phyloP scores from a whole-genome alignment of 2,329 filamentous ascomycete genomes.

The Cytospora schulzeri region DNA sequence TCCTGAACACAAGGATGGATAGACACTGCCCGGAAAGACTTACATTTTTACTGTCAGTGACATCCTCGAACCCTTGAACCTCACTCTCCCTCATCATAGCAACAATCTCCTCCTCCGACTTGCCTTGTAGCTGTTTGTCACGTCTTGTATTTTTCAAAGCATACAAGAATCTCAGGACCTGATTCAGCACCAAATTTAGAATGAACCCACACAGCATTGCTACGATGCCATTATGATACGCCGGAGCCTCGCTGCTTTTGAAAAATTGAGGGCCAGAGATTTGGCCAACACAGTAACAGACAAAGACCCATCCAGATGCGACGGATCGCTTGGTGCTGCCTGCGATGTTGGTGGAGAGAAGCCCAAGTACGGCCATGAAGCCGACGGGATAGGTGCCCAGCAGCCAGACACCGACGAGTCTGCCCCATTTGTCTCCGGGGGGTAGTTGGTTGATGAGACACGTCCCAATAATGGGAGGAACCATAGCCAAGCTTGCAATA shows the following conservation, averaged over 20 bases:
- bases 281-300: slow-evolving; percentile 37
- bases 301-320: slow-evolving; percentile 37
- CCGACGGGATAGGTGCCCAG: slow-evolving; percentile 36
- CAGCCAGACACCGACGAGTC: slow-evolving; percentile 38
- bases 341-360: slow-evolving; percentile 37
- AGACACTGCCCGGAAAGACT: background rate
- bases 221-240: slow-evolving; percentile 39
- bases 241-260: slow-evolving; percentile 35
- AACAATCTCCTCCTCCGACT: slow-evolving; percentile 36
- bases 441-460: slow-evolving; percentile 36
- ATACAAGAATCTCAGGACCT: slow-evolving; percentile 34
- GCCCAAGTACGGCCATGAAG: slow-evolving; percentile 36
- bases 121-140: slow-evolving; percentile 33
- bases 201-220: slow-evolving; percentile 37
- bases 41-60: slow-evolving; percentile 41
- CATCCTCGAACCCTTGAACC: slow-evolving; percentile 42
- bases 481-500: slow-evolving; percentile 36
- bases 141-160: slow-evolving; percentile 37
- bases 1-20: background rate
- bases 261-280: slow-evolving; percentile 39
- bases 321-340: slow-evolving; percentile 36
- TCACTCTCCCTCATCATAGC: slow-evolving; percentile 36
- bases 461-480: slow-evolving; percentile 38
- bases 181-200: slow-evolving; percentile 36
- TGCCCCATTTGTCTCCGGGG: slow-evolving; percentile 35